Percentiles rank a stretch among this genome's conserved stretches.
Conservation (phyloP, 495 filamentous ascomycete species). For the Lasiosphaeria ovina region DNA sequence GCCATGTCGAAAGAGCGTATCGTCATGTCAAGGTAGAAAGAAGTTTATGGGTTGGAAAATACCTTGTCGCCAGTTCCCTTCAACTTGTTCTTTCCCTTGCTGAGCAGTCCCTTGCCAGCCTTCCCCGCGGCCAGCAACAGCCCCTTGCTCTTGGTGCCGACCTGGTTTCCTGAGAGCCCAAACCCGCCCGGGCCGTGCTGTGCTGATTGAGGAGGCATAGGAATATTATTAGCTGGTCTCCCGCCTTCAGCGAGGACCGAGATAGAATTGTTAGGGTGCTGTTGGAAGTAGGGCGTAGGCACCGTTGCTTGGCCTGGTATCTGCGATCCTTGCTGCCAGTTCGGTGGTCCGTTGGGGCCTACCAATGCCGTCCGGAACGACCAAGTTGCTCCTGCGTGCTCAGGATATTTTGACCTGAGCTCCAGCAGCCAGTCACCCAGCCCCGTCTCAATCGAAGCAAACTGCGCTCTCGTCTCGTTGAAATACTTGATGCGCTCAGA, state of each 20-base stretch:
- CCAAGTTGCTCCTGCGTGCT: slow-evolving; percentile 33
- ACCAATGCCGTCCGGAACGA: slow-evolving; percentile 22
- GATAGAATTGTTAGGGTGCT: slow-evolving; percentile 35
- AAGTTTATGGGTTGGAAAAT: slow-evolving; percentile 48
- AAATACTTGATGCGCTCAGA: slow-evolving; percentile 67
- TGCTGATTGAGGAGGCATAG: slow-evolving; percentile 24
- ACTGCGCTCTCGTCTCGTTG: slow-evolving; percentile 65
- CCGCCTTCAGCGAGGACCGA: slow-evolving; percentile 15
- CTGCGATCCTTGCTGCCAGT: slow-evolving; percentile 16
- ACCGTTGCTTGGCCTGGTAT: slow-evolving; percentile 12
- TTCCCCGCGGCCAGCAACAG: slow-evolving; percentile 78
- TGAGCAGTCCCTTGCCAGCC: slow-evolving; percentile 82
- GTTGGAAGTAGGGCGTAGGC: slow-evolving; percentile 54
- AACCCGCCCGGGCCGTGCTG: slow-evolving; percentile 31
- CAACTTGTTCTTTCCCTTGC: slow-evolving; percentile 81
- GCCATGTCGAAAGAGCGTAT: slow-evolving; percentile 3
- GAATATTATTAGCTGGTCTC: slow-evolving; percentile 25
- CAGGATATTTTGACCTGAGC: slow-evolving; percentile 37
- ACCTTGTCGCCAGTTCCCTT: slow-evolving; percentile 74
- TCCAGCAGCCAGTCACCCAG: slow-evolving; percentile 68
- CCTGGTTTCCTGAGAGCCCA: slow-evolving; percentile 43
- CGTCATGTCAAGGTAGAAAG: slow-evolving; percentile 3
- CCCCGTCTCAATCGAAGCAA: slow-evolving; percentile 69
- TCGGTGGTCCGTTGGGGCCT: slow-evolving; percentile 33
- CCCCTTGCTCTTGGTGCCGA: slow-evolving; percentile 79